phyloP scores from a whole-genome alignment of 495 filamentous ascomycete genomes.

The Tricharina praecox region DNA sequence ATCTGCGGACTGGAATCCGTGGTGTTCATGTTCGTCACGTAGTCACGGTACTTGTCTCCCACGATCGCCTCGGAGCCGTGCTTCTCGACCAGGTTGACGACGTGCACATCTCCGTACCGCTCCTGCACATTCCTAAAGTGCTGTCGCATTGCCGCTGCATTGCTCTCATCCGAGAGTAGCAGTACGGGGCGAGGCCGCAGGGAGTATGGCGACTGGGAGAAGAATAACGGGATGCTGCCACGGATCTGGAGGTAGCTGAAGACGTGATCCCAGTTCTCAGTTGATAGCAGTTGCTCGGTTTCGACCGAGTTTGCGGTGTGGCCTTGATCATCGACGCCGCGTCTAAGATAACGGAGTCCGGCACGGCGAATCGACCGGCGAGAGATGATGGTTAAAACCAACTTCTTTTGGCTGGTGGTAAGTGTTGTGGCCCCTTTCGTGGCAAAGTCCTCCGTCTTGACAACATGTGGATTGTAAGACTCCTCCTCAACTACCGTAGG shows the following conservation, averaged over 20 bases:
- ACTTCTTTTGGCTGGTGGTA: conserved; percentile 25
- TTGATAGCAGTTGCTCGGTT: conserved; percentile 78
- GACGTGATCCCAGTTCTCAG: conserved; percentile 38
- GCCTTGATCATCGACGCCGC: conserved; percentile 76
- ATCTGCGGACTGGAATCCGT: conserved; percentile 37
- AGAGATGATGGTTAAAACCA: conserved; percentile 73
- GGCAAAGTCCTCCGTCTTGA: conserved; percentile 18
- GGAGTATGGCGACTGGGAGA: conserved; percentile 80
- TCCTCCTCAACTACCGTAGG: conserved; percentile 13
- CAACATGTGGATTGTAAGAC: conserved; percentile 7
- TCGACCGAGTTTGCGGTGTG: conserved; percentile 82
- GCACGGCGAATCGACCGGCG: conserved; percentile 67
- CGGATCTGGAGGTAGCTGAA: conserved; percentile 74
- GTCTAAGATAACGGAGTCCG: conserved; percentile 77
- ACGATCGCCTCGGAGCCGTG: conserved; percentile 60
- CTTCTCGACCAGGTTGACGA: conserved; percentile 77
- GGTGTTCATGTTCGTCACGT: conserved; percentile 43
- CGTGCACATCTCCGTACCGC: conserved; percentile 58
- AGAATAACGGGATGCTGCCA: conserved; percentile 81
- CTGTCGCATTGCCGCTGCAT: conserved; percentile 55
- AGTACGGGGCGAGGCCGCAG: conserved; percentile 74
- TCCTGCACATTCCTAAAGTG: conserved; percentile 54
- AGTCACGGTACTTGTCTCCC: conserved; percentile 57
- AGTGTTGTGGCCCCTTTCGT: not conserved
- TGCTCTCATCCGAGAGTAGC: conserved; percentile 58